These are phyloP conservation scores for Gossypium armourianum DNA, from an alignment of 441 rosid species.

Conservation along the genomic window DNA sequence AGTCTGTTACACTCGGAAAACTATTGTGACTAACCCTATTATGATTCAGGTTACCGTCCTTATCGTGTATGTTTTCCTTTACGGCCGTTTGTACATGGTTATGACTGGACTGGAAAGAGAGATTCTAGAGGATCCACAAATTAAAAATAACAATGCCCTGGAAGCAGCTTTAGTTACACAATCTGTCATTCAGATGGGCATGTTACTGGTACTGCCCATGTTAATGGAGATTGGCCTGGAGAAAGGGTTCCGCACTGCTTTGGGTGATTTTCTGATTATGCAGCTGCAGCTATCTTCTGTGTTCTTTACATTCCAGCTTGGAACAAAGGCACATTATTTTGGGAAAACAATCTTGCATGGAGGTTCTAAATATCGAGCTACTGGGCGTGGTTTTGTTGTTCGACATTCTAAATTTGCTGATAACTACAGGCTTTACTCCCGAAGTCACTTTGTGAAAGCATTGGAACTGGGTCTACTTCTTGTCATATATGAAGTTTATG, in stretches of 20 bases:
- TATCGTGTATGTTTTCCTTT: slow-evolving; percentile 65
- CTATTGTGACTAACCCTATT: neutral
- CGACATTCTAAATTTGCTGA: slow-evolving; percentile 83
- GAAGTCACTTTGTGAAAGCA: slow-evolving; percentile 90
- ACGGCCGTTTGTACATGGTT: slow-evolving; percentile 77
- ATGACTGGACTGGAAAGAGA: slow-evolving; percentile 76
- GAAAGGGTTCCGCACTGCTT: slow-evolving; percentile 79
- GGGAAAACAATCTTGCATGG: slow-evolving; percentile 87
- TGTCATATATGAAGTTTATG: slow-evolving; percentile 55
- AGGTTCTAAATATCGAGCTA: slow-evolving; percentile 75
- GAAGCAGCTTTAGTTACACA: slow-evolving; percentile 86
- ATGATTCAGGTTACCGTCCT: slow-evolving; percentile 60
- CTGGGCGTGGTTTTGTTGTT: slow-evolving; percentile 89
- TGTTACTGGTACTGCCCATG: slow-evolving; percentile 80
- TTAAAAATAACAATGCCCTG: slow-evolving; percentile 49
- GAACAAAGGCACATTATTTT: slow-evolving; percentile 74
- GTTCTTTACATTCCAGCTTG: slow-evolving; percentile 81
- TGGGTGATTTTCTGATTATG: slow-evolving; percentile 71
- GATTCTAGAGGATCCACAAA: slow-evolving; percentile 31
- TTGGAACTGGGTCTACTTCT: slow-evolving; percentile 71
- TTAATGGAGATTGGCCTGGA: slow-evolving; percentile 92
- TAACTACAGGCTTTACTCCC: slow-evolving; percentile 74
- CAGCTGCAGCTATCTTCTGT: slow-evolving; percentile 74
- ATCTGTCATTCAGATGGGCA: slow-evolving; percentile 75
- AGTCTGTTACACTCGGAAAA: neutral